Conservation (phyloP, 2,329 filamentous ascomycete genomes). For the Tolypocladium tundrense region DNA sequence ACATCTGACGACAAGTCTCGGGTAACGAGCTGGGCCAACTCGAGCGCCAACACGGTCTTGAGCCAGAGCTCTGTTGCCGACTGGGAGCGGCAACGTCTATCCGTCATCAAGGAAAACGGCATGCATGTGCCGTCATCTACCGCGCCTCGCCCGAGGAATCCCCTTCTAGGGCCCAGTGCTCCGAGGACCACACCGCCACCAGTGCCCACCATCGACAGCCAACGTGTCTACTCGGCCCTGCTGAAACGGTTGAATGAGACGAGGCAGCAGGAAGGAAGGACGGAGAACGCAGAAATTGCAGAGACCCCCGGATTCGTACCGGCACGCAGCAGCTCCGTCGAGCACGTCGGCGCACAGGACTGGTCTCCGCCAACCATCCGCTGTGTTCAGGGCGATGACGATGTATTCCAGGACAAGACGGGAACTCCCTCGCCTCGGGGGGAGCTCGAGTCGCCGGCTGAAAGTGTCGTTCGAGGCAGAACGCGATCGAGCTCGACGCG, state of each 20-base stretch:
- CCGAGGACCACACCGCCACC: background rate
- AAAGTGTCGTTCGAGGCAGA: background rate
- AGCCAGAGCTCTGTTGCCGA: slow-evolving; percentile 29
- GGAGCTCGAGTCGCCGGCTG: background rate
- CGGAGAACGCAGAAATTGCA: background rate
- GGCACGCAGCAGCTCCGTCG: slow-evolving; percentile 7
- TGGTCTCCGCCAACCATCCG: slow-evolving; percentile 21
- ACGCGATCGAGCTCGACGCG: background rate
- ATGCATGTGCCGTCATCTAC: slow-evolving; percentile 27
- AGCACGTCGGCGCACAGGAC: slow-evolving; percentile 1
- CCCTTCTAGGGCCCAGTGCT: background rate
- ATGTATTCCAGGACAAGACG: slow-evolving; percentile 15
- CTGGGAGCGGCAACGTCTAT: slow-evolving; percentile 47
- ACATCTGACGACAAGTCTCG: slow-evolving; percentile 46
- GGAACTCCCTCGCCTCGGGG: background rate
- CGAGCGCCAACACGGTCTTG: slow-evolving; percentile 44
- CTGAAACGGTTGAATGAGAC: slow-evolving; percentile 42
- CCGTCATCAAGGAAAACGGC: slow-evolving; percentile 51
- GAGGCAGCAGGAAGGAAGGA: slow-evolving; percentile 10
- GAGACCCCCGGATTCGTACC: slow-evolving; percentile 3
- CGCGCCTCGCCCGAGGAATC: slow-evolving; percentile 11
- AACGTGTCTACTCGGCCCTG: slow-evolving; percentile 54
- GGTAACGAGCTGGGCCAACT: slow-evolving; percentile 64
- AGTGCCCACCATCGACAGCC: slow-evolving; percentile 34
- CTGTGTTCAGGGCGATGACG: slow-evolving; percentile 20